Evolutionary conservation across 2,329 filamentous ascomycete species (phyloP), one percentile per base, ranked within the genome.

Genomic region (Rutstroemia sp.): DNA sequence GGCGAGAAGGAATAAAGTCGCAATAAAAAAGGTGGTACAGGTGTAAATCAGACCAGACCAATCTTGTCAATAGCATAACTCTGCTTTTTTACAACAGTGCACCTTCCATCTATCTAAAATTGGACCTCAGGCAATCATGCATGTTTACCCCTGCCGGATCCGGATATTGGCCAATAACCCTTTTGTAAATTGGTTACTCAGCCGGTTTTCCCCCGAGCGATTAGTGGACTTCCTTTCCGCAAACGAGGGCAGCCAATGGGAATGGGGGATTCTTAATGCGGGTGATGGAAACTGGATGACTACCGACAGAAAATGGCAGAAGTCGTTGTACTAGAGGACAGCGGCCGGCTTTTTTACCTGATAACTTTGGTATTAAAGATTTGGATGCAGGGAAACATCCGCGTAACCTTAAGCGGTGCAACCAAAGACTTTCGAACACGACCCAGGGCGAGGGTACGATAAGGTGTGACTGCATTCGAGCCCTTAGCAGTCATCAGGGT

Each of bases 31-130:
- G 23, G 44, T 41, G 51, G 21, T 54, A 23, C 34, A 48, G 38
- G 17, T 48, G 47, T 44, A 34, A 25, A 54, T 48, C 25, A 17
- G 21, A 21, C 39, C 44, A 21, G 34, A 21, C 25, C 6, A 21
- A 30, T 23, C 6, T 17, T 34, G 30, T 34, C 23, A 23, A 19
- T 46, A 46, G 42, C 51, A 38, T 41, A 48, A 34, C 46, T 48
- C 41, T 46, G 39, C 34, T 54, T 48, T 48, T 48, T 51, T 45
- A 12, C 51, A 30, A 54, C 34, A 21, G 27, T 54, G 27, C 42
- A 41, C 25, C 30, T 48, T 48, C 4, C n/a, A 14, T 25, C 5
- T 17, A 14, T 39, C 46, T 10, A 21, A 19, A 14, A 38, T 2
- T n/a, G 16, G 3, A 30, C 34, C 17, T 54, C 16, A 54, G 51